These are phyloP conservation scores for Dendrobium chrysotoxum DNA, from an alignment of 106 monocot species.

Conservation along the genomic window DNA sequence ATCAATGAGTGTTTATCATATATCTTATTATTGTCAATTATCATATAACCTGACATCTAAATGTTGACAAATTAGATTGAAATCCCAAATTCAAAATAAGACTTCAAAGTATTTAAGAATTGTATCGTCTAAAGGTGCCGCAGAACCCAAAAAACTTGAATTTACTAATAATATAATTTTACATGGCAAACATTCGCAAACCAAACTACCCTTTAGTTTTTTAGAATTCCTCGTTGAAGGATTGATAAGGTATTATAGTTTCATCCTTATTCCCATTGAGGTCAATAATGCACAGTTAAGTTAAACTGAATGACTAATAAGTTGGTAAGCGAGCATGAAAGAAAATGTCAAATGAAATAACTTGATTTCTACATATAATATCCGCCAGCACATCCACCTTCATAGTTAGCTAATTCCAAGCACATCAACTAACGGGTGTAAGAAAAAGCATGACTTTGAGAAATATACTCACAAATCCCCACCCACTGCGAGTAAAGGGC, in stretches of 20 bases:
- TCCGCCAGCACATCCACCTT: not conserved
- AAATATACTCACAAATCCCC: conserved; percentile 81
- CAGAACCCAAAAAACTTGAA: too few species aligned
- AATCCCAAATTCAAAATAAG: too few species aligned
- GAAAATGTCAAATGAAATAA: not conserved
- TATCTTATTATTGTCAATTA: too few species aligned
- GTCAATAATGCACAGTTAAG: not conserved
- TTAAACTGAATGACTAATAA: not conserved
- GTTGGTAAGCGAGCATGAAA: not conserved
- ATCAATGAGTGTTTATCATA: too few species aligned
- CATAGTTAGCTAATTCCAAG: not conserved
- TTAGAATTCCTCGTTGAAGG: too few species aligned
- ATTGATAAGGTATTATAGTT: too few species aligned
- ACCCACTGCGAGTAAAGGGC: conserved; percentile 62
- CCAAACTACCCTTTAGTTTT: not conserved
- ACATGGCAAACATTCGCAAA: too few species aligned
- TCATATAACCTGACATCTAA: too few species aligned
- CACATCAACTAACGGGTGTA: not conserved
- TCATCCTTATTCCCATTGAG: not conserved
- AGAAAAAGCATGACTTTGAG: not conserved
- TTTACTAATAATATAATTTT: too few species aligned
- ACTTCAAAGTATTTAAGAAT: too few species aligned
- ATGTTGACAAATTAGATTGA: too few species aligned
- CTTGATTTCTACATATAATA: not conserved
- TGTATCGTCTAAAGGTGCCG: too few species aligned